phyloP scores from a whole-genome alignment of 2,329 filamentous ascomycete genomes.

The Penicillium brevicompactum region DNA sequence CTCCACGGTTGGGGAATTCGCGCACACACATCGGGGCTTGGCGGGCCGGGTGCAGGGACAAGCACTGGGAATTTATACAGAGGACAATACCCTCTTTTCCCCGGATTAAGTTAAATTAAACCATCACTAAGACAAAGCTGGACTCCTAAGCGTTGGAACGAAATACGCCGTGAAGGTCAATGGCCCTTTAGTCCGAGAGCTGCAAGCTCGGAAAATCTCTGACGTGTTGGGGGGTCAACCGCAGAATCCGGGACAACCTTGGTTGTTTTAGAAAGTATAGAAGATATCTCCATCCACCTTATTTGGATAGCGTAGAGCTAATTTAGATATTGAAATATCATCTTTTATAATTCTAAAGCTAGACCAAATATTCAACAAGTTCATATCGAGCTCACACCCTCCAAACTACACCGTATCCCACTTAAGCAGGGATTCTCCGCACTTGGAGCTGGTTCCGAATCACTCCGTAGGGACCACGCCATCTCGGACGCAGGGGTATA shows the following conservation, averaged over 20 bases:
- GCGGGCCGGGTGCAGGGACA: conserved; percentile 23
- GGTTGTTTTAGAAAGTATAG: not conserved
- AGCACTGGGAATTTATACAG: not conserved
- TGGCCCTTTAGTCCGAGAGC: conserved; percentile 11
- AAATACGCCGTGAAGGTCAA: not conserved
- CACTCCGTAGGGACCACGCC: conserved; percentile 21
- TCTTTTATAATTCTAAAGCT: too few relatives aligned
- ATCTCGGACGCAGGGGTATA: conserved; percentile 1
- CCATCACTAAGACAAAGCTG: not conserved
- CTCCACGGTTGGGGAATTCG: conserved; percentile 20
- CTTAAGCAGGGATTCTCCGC: conserved; percentile 30
- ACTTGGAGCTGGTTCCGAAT: conserved; percentile 27
- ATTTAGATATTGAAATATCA: not conserved
- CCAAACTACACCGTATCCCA: not conserved
- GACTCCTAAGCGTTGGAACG: not conserved
- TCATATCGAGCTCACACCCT: not conserved
- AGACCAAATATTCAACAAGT: not conserved
- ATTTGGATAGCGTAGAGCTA: not conserved
- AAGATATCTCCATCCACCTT: not conserved
- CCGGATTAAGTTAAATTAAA: not conserved
- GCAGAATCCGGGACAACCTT: not conserved
- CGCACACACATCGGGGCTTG: conserved; percentile 25
- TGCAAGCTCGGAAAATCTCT: conserved; percentile 25
- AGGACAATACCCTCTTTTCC: not conserved
- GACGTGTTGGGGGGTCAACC: conserved; percentile 21